Evolutionary conservation across 495 filamentous ascomycete species (phyloP), one percentile per base, ranked within the genome.

Genomic region (Aspergillus olivimuriae): DNA sequence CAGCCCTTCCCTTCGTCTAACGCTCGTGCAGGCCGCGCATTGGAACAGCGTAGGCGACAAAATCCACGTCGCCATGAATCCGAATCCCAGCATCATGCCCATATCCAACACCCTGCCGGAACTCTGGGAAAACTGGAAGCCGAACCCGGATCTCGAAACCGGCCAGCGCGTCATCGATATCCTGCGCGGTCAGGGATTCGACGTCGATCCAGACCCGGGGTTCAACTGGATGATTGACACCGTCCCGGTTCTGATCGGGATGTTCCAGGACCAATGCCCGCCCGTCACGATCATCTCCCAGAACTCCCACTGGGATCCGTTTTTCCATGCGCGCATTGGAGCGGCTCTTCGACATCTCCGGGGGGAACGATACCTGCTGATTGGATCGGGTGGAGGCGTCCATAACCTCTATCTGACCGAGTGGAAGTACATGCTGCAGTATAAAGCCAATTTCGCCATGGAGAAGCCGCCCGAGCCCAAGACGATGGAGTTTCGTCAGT

Each of bases 151-250:
- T 48, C 62, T 80, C 6, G 45, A 46, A 8, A 72, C 56, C 30
- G 64, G 64, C 11, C 46, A 68, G 12, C 56, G 60, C 3, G 67
- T 68, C 51, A 60, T 76, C 31, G n/a, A 48, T 0, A 58, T 73
- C 41, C 62, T 82, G 0, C 36, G 47, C 20, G 44, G 46, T 4
- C 63, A 57, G 2, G 73, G 73, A 7, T 73, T 79, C 61, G 65
- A 76, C 30, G 70, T 61, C 3, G 31, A 57, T 2, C 49, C 52
- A 1, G 73, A 78, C 47, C 20, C 52, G 0, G 63, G 38, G 0
- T 82, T 80, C 50, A 69, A 78, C 41, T 80, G 76, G 77, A 80
- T 80, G 47, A 74, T 78, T 59, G 78, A 82, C 56, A 76, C 73
- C 6, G 78, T 72, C 45, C 64, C 79, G 6, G 71, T 80, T 40